Conservation (phyloP, 1,284 basidiomycete genomes). For the Cutaneotrichosporon sp. region DNA sequence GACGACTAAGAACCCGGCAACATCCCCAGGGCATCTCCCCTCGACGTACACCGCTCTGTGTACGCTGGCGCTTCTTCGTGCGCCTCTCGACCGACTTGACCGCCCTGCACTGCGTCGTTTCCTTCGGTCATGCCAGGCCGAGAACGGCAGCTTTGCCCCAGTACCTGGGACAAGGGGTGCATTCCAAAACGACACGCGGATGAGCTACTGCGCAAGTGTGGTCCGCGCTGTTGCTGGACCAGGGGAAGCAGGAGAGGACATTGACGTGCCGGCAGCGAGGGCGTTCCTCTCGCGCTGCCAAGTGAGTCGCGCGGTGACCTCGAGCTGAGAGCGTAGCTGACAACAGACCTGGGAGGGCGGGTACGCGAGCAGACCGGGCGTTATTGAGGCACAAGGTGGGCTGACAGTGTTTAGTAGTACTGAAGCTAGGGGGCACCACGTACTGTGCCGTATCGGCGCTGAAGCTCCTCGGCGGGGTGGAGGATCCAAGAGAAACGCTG, state of each 20-base stretch:
- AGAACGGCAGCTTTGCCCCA: conserved; percentile 79
- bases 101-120: conserved; percentile 60
- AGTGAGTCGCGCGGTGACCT: neutral
- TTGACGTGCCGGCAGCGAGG: conserved; percentile 2
- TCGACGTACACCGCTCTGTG: conserved; percentile 86
- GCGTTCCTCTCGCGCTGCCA: conserved; percentile 66
- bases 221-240: conserved; percentile 30
- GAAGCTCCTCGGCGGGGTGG: conserved; percentile 50
- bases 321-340: neutral
- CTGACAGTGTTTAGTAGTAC: neutral
- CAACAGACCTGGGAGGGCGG: conserved; percentile 84
- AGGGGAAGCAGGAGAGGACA: conserved; percentile 58
- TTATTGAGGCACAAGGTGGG: conserved; percentile 76
- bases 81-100: conserved; percentile 67
- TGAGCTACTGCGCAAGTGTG: conserved; percentile 77
- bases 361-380: conserved; percentile 72
- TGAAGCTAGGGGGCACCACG: conserved; percentile 72
- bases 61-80: conserved; percentile 72
- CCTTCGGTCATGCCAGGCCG: conserved; percentile 63
- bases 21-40: conserved; percentile 74
- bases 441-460: conserved; percentile 83
- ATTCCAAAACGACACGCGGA: conserved; percentile 55
- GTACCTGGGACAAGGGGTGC: conserved; percentile 49
- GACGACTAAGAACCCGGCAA: conserved; percentile 51
- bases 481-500: conserved; percentile 44